phyloP scores from a whole-genome alignment of 2,329 filamentous ascomycete genomes.

The Cytospora piceicola region DNA sequence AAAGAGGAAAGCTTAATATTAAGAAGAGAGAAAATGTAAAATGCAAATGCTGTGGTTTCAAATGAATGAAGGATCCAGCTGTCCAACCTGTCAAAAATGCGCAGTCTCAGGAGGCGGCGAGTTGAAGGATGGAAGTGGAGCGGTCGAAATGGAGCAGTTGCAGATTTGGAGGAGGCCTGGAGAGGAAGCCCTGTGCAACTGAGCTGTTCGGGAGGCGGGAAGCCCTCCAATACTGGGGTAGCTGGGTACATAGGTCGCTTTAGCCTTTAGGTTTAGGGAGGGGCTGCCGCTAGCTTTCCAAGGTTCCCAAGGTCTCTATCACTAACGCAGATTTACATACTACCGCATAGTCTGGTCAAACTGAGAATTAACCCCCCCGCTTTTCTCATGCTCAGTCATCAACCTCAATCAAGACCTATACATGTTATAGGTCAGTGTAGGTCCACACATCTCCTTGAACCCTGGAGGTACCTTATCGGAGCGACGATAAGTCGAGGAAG shows the following conservation, averaged over 20 bases:
- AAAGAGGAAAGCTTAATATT: background rate
- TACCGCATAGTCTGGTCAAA: too few relatives aligned
- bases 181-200: background rate
- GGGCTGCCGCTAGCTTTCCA: background rate
- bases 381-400: too few relatives aligned
- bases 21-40: background rate
- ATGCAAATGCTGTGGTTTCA: slow-evolving; percentile 16
- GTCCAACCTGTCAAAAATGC: slow-evolving; percentile 19
- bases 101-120: slow-evolving; percentile 22
- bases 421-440: too few relatives aligned
- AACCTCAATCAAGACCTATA: too few relatives aligned
- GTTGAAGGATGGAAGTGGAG: slow-evolving; percentile 19
- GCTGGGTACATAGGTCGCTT: too few relatives aligned
- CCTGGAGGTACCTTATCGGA: too few relatives aligned
- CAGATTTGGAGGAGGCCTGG: slow-evolving; percentile 19
- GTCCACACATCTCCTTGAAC: too few relatives aligned
- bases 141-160: slow-evolving; percentile 20
- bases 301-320: background rate
- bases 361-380: too few relatives aligned
- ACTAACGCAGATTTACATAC: background rate
- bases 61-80: slow-evolving; percentile 18
- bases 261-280: slow-evolving; percentile 10
- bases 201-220: slow-evolving; percentile 12
- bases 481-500: too few relatives aligned
- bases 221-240: slow-evolving; percentile 24